Evolutionary conservation across 805 yeast genomes (phyloP), one percentile per base, ranked within the genome.

Genomic region (Vanderwaltozyma verrucispora): DNA sequence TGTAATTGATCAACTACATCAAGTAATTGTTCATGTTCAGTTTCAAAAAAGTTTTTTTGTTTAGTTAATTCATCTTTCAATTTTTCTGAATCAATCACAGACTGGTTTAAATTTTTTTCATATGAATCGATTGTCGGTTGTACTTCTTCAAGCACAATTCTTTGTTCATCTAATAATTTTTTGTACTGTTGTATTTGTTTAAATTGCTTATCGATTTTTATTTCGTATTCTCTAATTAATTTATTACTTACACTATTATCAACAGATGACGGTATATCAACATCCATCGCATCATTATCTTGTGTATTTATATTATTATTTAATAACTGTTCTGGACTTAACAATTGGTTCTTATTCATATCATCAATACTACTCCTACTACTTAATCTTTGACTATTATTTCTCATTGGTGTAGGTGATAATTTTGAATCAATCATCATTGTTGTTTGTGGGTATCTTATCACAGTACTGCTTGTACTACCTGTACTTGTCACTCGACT

Each of bases 1-100:
- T 53, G 59, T 16, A 62, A 39, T 25, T 50, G 52, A 26, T 55
- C 59, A 4, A 57, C 54, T n/a, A 53, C 62, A 3, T 51, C 51
- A 21, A 55, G 41, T 5, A 58, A 38, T 35, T 58, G 56, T 32
- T 56, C 56, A 36, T 60, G 59, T 26, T 52, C 62, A 5, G 42
- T 40, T 14, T 51, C 56, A 28, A 51, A 46, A 28, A 43, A 54
- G 30, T 49, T 49, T 35, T 54, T 52, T 33, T 48, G 50, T 32
- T 50, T 50, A 4, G 49, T 40, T 31, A 56, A 30, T 35, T 55
- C 53, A 12, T 45, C 41, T 36, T 48, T 50, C 31, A 59, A 42
- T 9, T 35, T 32, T 10, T 39, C 33, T 16, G 45, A 43, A 26
- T 52, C 57, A 6, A 28, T 27, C 33, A 52, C 57, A 40, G 64